Evolutionary conservation across 2,329 filamentous ascomycete species (phyloP).

Genomic region (Clarireedia sp.): DNA sequence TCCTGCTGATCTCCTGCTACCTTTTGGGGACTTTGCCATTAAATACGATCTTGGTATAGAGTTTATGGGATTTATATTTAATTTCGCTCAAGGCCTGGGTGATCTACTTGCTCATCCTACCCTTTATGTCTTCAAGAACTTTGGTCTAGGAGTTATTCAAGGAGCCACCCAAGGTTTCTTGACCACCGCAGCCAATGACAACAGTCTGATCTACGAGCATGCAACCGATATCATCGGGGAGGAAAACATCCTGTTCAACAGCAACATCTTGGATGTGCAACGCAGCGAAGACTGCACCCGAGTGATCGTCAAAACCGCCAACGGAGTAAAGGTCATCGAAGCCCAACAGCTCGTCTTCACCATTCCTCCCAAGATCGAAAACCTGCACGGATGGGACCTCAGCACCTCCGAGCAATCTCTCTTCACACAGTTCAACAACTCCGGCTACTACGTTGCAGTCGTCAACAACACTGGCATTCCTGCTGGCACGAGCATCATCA

Average conservation of each 20-base stretch:
- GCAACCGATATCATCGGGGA: conserved; percentile 2
- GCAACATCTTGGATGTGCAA: conserved; percentile 12
- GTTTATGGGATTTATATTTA: conserved; percentile 35
- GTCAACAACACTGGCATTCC: conserved; percentile 33
- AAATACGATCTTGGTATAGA: conserved; percentile 32
- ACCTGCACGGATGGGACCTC: conserved; percentile 33
- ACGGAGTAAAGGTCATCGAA: conserved; percentile 29
- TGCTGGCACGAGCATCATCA: conserved; percentile 20
- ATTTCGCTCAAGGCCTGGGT: conserved; percentile 36
- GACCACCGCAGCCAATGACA: conserved; percentile 10
- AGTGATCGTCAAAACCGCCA: conserved; percentile 28
- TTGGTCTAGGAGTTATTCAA: conserved; percentile 22
- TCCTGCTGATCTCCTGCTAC: conserved; percentile 17
- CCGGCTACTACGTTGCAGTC: conserved; percentile 33
- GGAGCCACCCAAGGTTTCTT: conserved; percentile 13
- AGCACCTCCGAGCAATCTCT: conserved; percentile 28
- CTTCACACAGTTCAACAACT: conserved; percentile 33
- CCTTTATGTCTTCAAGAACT: conserved; percentile 39
- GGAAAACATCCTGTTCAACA: conserved; percentile 14
- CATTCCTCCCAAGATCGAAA: conserved; percentile 34
- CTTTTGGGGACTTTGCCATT: conserved; percentile 19
- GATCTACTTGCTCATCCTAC: conserved; percentile 37
- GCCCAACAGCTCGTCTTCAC: conserved; percentile 36
- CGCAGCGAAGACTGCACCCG: conserved; percentile 16
- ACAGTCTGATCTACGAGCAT: conserved; percentile 16